These are phyloP conservation scores for Trypanosomatidae sp. DNA, from an alignment of 208 protist species.

Conservation along the genomic window DNA sequence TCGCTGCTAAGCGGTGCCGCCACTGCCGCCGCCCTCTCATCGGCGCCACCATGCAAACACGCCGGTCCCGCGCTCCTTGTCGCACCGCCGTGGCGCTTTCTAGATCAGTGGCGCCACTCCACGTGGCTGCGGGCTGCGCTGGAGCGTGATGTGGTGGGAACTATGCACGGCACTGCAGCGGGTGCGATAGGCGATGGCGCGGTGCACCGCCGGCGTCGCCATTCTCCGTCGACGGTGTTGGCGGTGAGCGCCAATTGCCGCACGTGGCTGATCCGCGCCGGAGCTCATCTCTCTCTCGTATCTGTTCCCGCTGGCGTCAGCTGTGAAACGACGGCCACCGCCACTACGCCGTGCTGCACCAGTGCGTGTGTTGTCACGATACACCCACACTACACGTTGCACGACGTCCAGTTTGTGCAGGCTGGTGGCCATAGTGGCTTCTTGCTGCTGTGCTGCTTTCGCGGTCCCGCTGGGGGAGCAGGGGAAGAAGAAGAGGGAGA, in stretches of 20 bases:
- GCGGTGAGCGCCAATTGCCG: too few species aligned
- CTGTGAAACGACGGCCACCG: too few species aligned
- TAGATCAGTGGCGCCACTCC: slow-evolving; percentile 27
- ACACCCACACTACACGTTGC: neutral
- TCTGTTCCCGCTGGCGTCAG: too few species aligned
- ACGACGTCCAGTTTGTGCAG: slow-evolving; percentile 24
- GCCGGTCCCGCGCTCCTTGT: slow-evolving; percentile 9
- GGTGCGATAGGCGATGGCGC: neutral
- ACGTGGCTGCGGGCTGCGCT: too few species aligned
- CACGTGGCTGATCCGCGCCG: too few species aligned
- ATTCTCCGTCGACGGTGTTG: too few species aligned
- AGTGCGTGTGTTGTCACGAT: slow-evolving; percentile 10
- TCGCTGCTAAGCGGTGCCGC: neutral
- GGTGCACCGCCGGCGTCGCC: neutral
- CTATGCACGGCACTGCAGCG: neutral
- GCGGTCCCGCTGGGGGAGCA: too few species aligned
- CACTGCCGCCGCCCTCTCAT: neutral
- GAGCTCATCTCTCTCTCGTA: too few species aligned
- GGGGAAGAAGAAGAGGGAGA: too few species aligned
- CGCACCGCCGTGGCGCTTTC: slow-evolving; percentile 25
- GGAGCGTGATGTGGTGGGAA: neutral
- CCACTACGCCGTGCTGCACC: too few species aligned
- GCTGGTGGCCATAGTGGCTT: slow-evolving; percentile 17
- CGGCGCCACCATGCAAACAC: neutral
- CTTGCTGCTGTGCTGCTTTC: slow-evolving; percentile 23